These are phyloP conservation scores for Aspergillus sp. DNA, from an alignment of 2,329 filamentous ascomycete species.

Conservation along the genomic window DNA sequence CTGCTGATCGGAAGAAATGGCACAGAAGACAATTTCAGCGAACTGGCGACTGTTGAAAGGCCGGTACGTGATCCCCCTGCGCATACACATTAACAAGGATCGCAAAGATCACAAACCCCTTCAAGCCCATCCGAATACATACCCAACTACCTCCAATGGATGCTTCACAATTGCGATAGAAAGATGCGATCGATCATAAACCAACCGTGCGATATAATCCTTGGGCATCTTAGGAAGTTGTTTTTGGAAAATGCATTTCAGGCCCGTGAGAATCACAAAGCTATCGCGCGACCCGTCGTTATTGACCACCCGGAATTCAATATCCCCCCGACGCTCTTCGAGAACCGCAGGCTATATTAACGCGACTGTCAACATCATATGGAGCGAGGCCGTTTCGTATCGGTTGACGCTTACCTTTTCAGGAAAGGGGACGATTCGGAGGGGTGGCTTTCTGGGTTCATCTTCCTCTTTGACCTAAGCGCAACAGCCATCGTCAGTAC, in stretches of 20 bases:
- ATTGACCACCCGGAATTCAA: conserved; percentile 96
- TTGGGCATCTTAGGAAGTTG: conserved; percentile 99
- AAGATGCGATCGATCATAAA: conserved; percentile 93
- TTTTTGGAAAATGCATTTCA: conserved; percentile 98
- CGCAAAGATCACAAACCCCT: neutral
- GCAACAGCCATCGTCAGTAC: conserved; percentile 10
- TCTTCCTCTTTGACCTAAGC: conserved; percentile 33
- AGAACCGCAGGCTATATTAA: conserved; percentile 65
- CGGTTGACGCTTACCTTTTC: conserved; percentile 58
- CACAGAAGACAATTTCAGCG: conserved; percentile 97
- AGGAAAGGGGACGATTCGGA: conserved; percentile 70
- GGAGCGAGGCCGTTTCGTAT: neutral
- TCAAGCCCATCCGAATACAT: conserved; percentile 15
- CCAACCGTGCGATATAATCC: conserved; percentile 93
- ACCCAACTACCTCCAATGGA: conserved; percentile 79
- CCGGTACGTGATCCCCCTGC: conserved; percentile 86
- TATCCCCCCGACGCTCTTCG: conserved; percentile 88
- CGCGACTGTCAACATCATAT: conserved; percentile 16
- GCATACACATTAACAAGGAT: conserved; percentile 10
- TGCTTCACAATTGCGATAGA: conserved; percentile 98
- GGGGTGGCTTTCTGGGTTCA: conserved; percentile 41
- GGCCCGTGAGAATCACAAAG: conserved; percentile 84
- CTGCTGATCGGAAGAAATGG: conserved; percentile 94
- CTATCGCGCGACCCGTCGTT: conserved; percentile 85
- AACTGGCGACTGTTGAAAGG: conserved; percentile 88